These are phyloP conservation scores for Alternaria arborescens DNA, from an alignment of 2,329 filamentous ascomycete genomes.

Conservation along the genomic window DNA sequence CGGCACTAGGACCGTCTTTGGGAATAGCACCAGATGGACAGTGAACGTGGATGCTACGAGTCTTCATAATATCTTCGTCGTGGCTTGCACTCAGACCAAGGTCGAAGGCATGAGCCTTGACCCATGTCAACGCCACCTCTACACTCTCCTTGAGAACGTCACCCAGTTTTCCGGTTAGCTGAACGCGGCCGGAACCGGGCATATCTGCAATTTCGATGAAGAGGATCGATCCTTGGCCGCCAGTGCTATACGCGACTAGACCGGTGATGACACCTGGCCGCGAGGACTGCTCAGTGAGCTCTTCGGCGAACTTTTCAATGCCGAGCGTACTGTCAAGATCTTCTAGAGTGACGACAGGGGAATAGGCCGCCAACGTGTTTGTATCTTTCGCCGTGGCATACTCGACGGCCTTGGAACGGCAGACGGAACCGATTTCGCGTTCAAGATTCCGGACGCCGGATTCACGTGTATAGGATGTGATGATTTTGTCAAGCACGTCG, in stretches of 20 bases:
- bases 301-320: constrained; percentile 92
- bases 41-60: constrained; percentile 92
- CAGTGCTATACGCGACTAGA: constrained; percentile 91
- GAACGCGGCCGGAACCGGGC: constrained; percentile 90
- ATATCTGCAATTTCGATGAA: constrained; percentile 99
- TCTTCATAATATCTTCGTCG: constrained; percentile 93
- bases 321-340: constrained; percentile 92
- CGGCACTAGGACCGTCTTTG: constrained; percentile 86
- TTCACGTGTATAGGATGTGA: constrained; percentile 95
- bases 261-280: constrained; percentile 94
- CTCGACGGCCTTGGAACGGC: constrained; percentile 85
- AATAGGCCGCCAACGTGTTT: constrained; percentile 71
- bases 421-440: constrained; percentile 92
- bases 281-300: constrained; percentile 84
- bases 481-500: constrained; percentile 92
- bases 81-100: constrained; percentile 83
- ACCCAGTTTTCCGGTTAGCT: constrained; percentile 94
- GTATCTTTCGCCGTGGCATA: constrained; percentile 89
- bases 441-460: constrained; percentile 95
- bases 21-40: constrained; percentile 94
- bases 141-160: constrained; percentile 97
- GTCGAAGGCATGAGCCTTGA: constrained; percentile 93
- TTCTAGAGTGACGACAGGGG: constrained; percentile 73
- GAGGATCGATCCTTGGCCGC: constrained; percentile 92
- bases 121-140: constrained; percentile 95